These are phyloP conservation scores for Mercurialis annua DNA, from an alignment of 345 rosid genomes.

Conservation along the genomic window DNA sequence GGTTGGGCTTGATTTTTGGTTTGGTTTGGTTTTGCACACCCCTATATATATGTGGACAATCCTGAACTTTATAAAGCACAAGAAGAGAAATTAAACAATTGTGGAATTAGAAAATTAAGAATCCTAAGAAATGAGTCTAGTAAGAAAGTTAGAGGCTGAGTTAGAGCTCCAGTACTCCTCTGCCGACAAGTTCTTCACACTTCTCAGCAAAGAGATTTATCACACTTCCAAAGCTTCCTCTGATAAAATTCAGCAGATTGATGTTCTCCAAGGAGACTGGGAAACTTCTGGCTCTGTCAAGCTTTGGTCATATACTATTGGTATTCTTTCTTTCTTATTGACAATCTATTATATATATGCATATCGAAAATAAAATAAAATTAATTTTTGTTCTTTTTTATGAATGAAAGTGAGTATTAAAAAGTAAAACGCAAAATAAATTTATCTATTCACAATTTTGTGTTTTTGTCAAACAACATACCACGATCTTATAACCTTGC, in stretches of 20 bases:
- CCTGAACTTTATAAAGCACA: no score
- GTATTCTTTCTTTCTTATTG: not conserved
- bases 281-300: conserved; percentile 13
- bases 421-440: no score
- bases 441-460: no score
- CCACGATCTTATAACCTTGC: no score
- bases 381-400: no score
- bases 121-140: not conserved
- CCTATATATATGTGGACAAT: no score
- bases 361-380: not conserved
- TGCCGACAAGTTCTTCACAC: not conserved
- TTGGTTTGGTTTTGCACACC: no score
- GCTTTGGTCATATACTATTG: conserved; percentile 19
- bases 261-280: conserved; percentile 19
- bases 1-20: no score
- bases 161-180: not conserved
- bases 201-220: not conserved
- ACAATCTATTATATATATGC: not conserved
- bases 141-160: not conserved
- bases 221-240: not conserved
- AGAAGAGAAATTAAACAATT: no score
- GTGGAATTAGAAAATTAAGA: not conserved
- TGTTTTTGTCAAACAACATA: no score
- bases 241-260: not conserved
- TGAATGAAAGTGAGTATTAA: no score